Percentiles rank a stretch among this genome's conserved stretches.
Conservation (phyloP, 2,329 filamentous ascomycete species). For the Acephala macrosclerotiorum region DNA sequence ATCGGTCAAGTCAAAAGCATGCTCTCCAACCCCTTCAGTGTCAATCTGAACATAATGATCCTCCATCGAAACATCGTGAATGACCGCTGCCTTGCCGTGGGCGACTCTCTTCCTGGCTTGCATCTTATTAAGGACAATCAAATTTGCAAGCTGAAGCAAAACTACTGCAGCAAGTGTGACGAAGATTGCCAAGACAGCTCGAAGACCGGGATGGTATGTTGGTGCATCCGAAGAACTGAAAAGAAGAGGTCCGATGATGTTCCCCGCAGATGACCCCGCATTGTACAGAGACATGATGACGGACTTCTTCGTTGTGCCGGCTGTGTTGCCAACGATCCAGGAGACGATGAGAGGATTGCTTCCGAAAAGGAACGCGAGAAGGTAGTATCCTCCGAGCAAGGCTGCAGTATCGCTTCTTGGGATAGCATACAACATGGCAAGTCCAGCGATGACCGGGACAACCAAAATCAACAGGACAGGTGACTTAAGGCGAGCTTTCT, state of each 20-base stretch:
- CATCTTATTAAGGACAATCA: conserved; percentile 63
- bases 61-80: conserved; percentile 69
- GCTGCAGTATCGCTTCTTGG: conserved; percentile 53
- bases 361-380: conserved; percentile 71
- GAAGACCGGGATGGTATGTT: conserved; percentile 63
- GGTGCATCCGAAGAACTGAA: conserved; percentile 66
- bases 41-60: conserved; percentile 52
- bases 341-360: conserved; percentile 71
- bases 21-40: conserved; percentile 52
- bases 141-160: conserved; percentile 59
- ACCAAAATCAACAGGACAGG: conserved; percentile 60
- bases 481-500: conserved; percentile 64
- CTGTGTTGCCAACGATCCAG: conserved; percentile 75
- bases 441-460: conserved; percentile 66
- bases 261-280: conserved; percentile 66
- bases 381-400: conserved; percentile 68
- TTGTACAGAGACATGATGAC: conserved; percentile 70
- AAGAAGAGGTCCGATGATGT: conserved; percentile 71
- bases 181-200: conserved; percentile 61
- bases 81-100: conserved; percentile 66
- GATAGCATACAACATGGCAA: conserved; percentile 63
- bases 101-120: conserved; percentile 61
- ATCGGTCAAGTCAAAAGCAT: conserved; percentile 69
- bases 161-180: conserved; percentile 60
- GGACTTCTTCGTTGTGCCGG: conserved; percentile 72